These are phyloP conservation scores for Fusarium cyanostomum DNA, from an alignment of 2,329 filamentous ascomycete species.

Conservation along the genomic window DNA sequence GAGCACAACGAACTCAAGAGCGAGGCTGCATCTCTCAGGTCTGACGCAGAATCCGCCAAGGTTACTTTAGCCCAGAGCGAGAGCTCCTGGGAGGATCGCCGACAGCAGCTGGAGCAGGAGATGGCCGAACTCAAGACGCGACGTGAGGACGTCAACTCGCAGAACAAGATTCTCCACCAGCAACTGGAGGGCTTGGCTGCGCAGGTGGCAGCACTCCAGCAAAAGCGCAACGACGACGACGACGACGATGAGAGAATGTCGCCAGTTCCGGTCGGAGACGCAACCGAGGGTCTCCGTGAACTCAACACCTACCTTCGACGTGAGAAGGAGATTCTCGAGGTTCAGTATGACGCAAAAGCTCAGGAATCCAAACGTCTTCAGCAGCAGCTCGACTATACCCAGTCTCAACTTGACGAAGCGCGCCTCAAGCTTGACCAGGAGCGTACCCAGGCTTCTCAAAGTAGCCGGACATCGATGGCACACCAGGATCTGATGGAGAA, in stretches of 20 bases:
- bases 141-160: slow-evolving; percentile 83
- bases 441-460: slow-evolving; percentile 78
- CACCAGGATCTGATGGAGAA: slow-evolving; percentile 95
- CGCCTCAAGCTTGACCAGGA: slow-evolving; percentile 92
- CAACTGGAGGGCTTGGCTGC: slow-evolving; percentile 85
- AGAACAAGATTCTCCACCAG: slow-evolving; percentile 90
- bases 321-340: slow-evolving; percentile 97
- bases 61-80: slow-evolving; percentile 81
- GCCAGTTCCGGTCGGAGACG: slow-evolving; percentile 63
- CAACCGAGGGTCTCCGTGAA: slow-evolving; percentile 82
- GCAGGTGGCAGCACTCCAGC: slow-evolving; percentile 83
- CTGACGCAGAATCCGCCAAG: slow-evolving; percentile 87
- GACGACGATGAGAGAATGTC: slow-evolving; percentile 64
- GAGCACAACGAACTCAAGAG: slow-evolving; percentile 87
- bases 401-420: slow-evolving; percentile 87
- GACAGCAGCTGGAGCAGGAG: slow-evolving; percentile 84
- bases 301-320: slow-evolving; percentile 90
- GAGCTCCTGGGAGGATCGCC: slow-evolving; percentile 86
- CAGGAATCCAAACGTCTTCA: slow-evolving; percentile 90
- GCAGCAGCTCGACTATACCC: slow-evolving; percentile 88
- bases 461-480: slow-evolving; percentile 75
- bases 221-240: slow-evolving; percentile 69
- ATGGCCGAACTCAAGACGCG: slow-evolving; percentile 79
- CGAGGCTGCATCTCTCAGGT: slow-evolving; percentile 76
- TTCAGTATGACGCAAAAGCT: slow-evolving; percentile 90